These are phyloP conservation scores for Priceomyces medius DNA, from an alignment of 805 yeast genomes.

Conservation along the genomic window DNA sequence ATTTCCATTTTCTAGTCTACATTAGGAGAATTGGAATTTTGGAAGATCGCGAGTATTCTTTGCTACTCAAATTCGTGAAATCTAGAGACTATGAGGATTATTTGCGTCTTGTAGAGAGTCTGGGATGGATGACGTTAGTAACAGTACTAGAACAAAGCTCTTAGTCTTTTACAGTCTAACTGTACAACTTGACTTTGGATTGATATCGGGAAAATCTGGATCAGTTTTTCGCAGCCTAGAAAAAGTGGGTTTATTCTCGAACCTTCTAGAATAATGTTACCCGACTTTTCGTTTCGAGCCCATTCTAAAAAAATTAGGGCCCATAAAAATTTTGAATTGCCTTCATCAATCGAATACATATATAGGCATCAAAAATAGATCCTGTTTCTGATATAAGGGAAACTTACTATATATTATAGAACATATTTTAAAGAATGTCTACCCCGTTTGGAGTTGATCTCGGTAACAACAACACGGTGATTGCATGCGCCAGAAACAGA, in stretches of 20 bases:
- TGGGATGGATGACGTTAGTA: conserved; percentile 82
- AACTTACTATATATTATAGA: conserved; percentile 4
- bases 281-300: conserved; percentile 5
- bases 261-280: conserved; percentile 9
- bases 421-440: conserved; percentile 55
- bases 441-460: conserved; percentile 97
- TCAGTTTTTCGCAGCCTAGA: conserved; percentile 5
- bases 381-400: conserved; percentile 1
- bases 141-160: conserved; percentile 45
- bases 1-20: conserved; percentile 74
- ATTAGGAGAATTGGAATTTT: conserved; percentile 57
- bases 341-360: conserved; percentile 6
- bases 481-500: conserved; percentile 95
- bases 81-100: conserved; percentile 44
- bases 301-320: conserved; percentile 3
- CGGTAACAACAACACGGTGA: conserved; percentile 90
- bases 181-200: background rate
- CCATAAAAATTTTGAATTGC: conserved; percentile 10
- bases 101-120: conserved; percentile 53
- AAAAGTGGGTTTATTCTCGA: too few relatives aligned
- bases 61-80: conserved; percentile 49
- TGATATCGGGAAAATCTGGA: too few relatives aligned
- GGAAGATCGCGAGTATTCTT: conserved; percentile 50
- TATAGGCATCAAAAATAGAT: conserved; percentile 3
- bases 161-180: background rate